Evolutionary conservation across 2,329 filamentous ascomycete genomes (phyloP), one percentile per base, ranked within the genome.

Genomic region (Paracorniculantispora psalliotae): DNA sequence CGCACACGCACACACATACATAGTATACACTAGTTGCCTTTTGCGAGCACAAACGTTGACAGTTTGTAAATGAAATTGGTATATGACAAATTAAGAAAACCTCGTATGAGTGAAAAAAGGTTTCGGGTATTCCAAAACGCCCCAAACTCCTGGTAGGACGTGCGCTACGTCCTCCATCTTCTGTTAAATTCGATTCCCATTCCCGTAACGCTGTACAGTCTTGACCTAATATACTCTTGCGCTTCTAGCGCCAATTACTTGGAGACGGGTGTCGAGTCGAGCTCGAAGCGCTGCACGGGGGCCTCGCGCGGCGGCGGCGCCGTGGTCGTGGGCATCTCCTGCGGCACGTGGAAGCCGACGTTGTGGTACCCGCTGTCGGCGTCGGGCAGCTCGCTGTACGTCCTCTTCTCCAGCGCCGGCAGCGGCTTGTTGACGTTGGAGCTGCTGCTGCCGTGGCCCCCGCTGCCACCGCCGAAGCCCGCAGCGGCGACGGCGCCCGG

Each of bases 31-130:
- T 28, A 37, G 41, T 21, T 4, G 17, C 23, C 28, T 15, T 17
- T 37, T 47, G 37, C 19, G 52, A 55, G 41, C 21, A 39, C 13
- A 8, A 39, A 25, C 26, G 23, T 48, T 9, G 17, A 57, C 3
- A 39, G 8, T 28, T 64, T 54, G 50, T 50, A 59, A 62, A 53
- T 39, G 60, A 59, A 51, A 54, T 39, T 46, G 43, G 41, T 56
- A 47, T 56, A 21, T 30, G 33, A 48, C 2, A 48, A 17, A 56
- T 19, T 39, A 28, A n/a, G n/a, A n/a, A 47, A 37, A 12, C 17
- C 21, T 47, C 15, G 23, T 48, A 28, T 48, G 43, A n/a, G 51
- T 54, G 4, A 46, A 47, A 35, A n/a, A 28, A 17, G 21, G 7
- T 43, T 19, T n/a, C 23, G 10, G 33, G 21, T n/a, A 35, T 21